phyloP scores from a whole-genome alignment of 1,284 basidiomycete species.

The Naganishia cerealis region DNA sequence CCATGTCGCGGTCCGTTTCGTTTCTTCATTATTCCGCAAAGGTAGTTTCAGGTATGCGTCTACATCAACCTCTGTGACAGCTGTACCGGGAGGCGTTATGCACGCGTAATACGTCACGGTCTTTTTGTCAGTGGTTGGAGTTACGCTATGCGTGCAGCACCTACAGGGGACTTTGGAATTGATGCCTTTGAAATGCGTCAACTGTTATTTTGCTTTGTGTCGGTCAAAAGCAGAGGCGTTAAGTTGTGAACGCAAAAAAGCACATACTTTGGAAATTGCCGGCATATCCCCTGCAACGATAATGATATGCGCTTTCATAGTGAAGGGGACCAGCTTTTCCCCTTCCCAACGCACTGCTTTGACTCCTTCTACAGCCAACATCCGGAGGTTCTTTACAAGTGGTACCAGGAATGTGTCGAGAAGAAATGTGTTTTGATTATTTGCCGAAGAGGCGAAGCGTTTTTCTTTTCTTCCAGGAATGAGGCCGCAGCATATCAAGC shows the following conservation, averaged over 20 bases:
- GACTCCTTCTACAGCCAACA: not conserved
- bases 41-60: too few species aligned
- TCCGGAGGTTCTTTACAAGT: not conserved
- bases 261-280: slow-evolving; percentile 10
- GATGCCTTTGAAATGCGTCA: slow-evolving; percentile 5
- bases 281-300: slow-evolving; percentile 7
- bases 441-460: not conserved
- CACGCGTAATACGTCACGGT: too few species aligned
- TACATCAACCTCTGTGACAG: too few species aligned
- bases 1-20: too few species aligned
- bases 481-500: not conserved
- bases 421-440: not conserved
- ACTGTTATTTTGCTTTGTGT: not conserved
- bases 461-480: not conserved
- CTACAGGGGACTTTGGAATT: slow-evolving; percentile 8
- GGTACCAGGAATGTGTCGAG: not conserved
- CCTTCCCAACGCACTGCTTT: not conserved
- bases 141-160: too few species aligned
- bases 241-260: not conserved
- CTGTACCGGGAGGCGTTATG: too few species aligned
- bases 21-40: too few species aligned
- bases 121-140: too few species aligned
- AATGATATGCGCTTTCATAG: not conserved
- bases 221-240: too few species aligned
- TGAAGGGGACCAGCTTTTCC: not conserved